Percentiles rank a stretch among this genome's conserved stretches.
Evolutionary conservation across 345 rosid genomes (phyloP).

Genomic region (Salix udensis): DNA sequence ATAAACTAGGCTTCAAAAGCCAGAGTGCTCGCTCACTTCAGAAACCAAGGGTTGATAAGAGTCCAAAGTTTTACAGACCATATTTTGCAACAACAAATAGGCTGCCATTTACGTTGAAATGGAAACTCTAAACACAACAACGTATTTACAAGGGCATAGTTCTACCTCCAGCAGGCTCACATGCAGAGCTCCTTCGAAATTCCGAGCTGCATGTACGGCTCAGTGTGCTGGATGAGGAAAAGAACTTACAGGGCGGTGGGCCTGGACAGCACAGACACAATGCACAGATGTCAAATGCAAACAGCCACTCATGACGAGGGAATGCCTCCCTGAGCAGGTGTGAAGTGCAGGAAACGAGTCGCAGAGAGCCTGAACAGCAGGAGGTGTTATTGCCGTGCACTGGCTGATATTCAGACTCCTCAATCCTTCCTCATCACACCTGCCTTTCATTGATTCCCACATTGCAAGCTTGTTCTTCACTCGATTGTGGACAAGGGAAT

Average conservation of each 20-base stretch:
- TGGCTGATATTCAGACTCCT: conserved; percentile 93
- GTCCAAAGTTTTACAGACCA: background rate
- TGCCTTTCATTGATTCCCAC: conserved; percentile 57
- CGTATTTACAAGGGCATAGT: conserved; percentile 1
- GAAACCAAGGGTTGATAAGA: background rate
- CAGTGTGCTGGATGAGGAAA: conserved; percentile 58
- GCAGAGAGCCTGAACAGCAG: conserved; percentile 89
- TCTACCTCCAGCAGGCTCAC: background rate
- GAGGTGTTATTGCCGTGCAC: conserved; percentile 91
- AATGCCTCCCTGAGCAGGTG: conserved; percentile 92
- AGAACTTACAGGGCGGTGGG: conserved; percentile 47
- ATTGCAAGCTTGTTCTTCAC: conserved; percentile 55
- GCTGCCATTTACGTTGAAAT: background rate
- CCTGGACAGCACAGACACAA: conserved; percentile 75
- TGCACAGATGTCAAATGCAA: conserved; percentile 82
- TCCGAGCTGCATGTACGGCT: background rate
- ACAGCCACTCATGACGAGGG: conserved; percentile 97
- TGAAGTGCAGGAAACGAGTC: conserved; percentile 94
- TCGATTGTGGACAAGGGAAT: conserved; percentile 68
- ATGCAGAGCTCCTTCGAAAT: background rate
- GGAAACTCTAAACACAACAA: conserved; percentile 1
- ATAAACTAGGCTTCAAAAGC: background rate
- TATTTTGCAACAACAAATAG: conserved; percentile 1
- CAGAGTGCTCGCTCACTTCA: background rate
- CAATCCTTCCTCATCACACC: conserved; percentile 67